Evolutionary conservation across 495 filamentous ascomycete species (phyloP).

Genomic region (Parachaetomium inaequale): DNA sequence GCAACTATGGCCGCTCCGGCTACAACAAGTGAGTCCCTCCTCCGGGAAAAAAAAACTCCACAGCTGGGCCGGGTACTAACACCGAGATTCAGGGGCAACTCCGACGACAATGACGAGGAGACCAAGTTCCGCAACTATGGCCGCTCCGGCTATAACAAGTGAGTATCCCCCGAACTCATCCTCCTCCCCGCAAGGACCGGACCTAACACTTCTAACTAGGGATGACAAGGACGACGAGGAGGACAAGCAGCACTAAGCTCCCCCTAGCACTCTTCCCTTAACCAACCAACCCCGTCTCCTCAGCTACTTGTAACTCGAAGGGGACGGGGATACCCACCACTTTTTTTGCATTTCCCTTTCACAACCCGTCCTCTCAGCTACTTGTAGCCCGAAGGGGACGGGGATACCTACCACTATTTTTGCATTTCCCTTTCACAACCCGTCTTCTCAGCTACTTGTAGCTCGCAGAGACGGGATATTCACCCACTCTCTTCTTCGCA

Average conservation of each 20-base stretch:
- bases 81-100: conserved; percentile 33
- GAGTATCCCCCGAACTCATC: conserved; percentile 9
- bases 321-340: not conserved
- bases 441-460: not conserved
- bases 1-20: conserved; percentile 43
- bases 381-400: conserved; percentile 1
- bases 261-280: not conserved
- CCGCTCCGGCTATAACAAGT: conserved; percentile 48
- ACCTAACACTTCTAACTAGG: conserved; percentile 26
- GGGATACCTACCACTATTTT: not conserved
- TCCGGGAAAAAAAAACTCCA: not conserved
- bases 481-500: not conserved
- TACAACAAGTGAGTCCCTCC: conserved; percentile 41
- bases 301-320: conserved; percentile 8
- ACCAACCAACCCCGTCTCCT: not conserved
- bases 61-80: conserved; percentile 14
- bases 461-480: not conserved
- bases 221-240: conserved; percentile 33
- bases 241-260: conserved; percentile 20
- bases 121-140: conserved; percentile 38
- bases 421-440: not conserved
- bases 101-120: conserved; percentile 39
- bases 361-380: not conserved
- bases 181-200: not conserved
- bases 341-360: conserved; percentile 3